These are phyloP conservation scores for Debaryomycetaceae sp. DNA, from an alignment of 1,139 yeast species.

Conservation along the genomic window DNA sequence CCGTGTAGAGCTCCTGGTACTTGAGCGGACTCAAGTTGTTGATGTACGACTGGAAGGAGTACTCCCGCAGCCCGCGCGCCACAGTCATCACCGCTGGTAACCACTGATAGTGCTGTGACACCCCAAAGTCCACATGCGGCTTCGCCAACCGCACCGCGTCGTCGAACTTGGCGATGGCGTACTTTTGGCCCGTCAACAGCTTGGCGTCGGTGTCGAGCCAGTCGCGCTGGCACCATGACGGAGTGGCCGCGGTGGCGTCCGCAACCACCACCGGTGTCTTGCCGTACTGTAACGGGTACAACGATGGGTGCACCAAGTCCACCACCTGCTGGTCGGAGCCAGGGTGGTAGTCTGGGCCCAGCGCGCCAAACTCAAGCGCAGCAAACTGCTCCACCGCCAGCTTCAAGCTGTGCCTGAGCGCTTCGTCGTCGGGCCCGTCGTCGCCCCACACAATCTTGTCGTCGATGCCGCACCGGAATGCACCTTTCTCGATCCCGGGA, in stretches of 20 bases:
- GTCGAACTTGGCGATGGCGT: conserved; percentile 5
- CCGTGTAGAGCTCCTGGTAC: conserved; percentile 19
- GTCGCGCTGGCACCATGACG: no score
- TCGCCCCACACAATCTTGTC: conserved; percentile 12
- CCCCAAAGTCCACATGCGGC: conserved; percentile 16
- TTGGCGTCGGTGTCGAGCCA: no score
- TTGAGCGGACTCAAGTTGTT: conserved; percentile 35
- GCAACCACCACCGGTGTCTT: conserved; percentile 19
- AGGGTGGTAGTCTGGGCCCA: conserved; percentile 28
- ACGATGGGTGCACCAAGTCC: conserved; percentile 34
- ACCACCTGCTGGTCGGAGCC: conserved; percentile 22
- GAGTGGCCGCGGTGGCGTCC: no score
- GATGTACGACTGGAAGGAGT: conserved; percentile 27
- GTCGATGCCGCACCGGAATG: conserved; percentile 10
- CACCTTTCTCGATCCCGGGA: conserved; percentile 11
- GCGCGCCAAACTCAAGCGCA: conserved; percentile 6
- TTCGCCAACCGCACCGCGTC: conserved; percentile 14
- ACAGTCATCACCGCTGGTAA: conserved; percentile 21
- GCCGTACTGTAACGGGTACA: conserved; percentile 27
- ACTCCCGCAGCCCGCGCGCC: conserved; percentile 8
- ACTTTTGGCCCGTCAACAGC: no score
- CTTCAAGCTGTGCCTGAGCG: conserved; percentile 1
- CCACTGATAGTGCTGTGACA: conserved; percentile 29
- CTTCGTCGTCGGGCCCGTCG: conserved; percentile 3
- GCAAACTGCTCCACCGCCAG: conserved; percentile 7